Evolutionary conservation across 2,329 filamentous ascomycete species (phyloP).

Genomic region (Aureobasidium sp.): DNA sequence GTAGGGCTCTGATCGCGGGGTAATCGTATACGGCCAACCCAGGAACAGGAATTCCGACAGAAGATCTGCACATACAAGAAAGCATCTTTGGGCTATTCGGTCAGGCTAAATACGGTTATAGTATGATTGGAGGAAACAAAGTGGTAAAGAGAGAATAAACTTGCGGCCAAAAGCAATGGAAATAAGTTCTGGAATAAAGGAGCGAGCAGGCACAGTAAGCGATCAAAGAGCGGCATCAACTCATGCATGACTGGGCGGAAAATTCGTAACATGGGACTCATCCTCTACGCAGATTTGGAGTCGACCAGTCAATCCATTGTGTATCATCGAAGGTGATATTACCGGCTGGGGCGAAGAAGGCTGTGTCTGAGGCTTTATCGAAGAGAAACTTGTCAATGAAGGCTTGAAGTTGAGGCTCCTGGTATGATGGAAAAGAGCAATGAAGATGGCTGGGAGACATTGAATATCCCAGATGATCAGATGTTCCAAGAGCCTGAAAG

Average conservation of each 20-base stretch:
- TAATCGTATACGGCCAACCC: background rate
- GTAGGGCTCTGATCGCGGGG: background rate
- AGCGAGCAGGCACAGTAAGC: background rate
- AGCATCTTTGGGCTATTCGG: background rate
- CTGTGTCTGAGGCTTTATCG: conserved; percentile 34
- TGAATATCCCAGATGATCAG: conserved; percentile 65
- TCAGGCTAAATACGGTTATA: conserved; percentile 7
- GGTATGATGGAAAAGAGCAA: conserved; percentile 61
- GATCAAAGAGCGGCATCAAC: background rate
- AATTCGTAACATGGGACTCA: background rate
- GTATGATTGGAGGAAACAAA: background rate
- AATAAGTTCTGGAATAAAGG: background rate
- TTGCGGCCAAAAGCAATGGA: background rate
- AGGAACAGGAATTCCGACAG: background rate
- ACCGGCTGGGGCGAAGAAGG: conserved; percentile 32
- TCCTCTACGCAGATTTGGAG: conserved; percentile 5
- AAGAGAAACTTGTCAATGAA: conserved; percentile 65
- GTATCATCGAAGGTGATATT: conserved; percentile 38
- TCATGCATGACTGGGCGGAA: background rate
- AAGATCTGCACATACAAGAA: background rate
- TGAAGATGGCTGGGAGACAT: conserved; percentile 62
- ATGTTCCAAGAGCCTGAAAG: conserved; percentile 60
- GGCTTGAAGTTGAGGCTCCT: conserved; percentile 57
- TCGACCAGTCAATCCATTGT: conserved; percentile 19
- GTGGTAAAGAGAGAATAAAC: background rate